Conservation (phyloP, 345 rosid genomes). For the Gossypium rotundifolium region DNA sequence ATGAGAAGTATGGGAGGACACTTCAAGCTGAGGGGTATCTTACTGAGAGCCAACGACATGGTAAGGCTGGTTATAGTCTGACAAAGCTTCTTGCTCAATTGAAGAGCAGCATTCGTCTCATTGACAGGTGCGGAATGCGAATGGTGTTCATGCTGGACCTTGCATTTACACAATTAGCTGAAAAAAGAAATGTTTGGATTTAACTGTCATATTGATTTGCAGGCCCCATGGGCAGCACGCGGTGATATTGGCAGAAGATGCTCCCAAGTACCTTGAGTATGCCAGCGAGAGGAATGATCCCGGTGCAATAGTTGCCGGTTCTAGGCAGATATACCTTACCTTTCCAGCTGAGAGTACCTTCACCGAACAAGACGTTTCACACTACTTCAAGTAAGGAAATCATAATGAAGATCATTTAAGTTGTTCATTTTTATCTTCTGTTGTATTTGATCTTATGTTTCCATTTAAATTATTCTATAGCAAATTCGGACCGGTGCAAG, state of each 20-base stretch:
- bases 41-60: constrained; percentile 96
- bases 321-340: constrained; percentile 87
- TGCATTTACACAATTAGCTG: background rate
- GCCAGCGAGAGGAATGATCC: constrained; percentile 50
- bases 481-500: constrained; percentile 82
- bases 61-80: constrained; percentile 86
- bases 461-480: constrained; percentile 26
- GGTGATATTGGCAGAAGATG: constrained; percentile 80
- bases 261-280: constrained; percentile 51
- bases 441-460: background rate
- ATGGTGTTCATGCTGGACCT: background rate
- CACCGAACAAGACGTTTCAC: constrained; percentile 77
- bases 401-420: background rate
- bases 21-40: constrained; percentile 98
- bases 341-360: constrained; percentile 93
- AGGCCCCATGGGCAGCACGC: constrained; percentile 98
- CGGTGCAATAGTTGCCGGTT: constrained; percentile 54
- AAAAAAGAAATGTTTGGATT: background rate
- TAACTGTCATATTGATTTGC: constrained; percentile 13
- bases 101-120: constrained; percentile 74
- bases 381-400: constrained; percentile 58
- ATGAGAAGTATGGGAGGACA: constrained; percentile 70
- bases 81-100: constrained; percentile 89
- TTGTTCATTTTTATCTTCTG: background rate
- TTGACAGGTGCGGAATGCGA: constrained; percentile 55